Evolutionary conservation across 768 basidiomycete genomes (phyloP), one percentile per base, ranked within the genome.

Genomic region (Gelatoporia subvermispora): DNA sequence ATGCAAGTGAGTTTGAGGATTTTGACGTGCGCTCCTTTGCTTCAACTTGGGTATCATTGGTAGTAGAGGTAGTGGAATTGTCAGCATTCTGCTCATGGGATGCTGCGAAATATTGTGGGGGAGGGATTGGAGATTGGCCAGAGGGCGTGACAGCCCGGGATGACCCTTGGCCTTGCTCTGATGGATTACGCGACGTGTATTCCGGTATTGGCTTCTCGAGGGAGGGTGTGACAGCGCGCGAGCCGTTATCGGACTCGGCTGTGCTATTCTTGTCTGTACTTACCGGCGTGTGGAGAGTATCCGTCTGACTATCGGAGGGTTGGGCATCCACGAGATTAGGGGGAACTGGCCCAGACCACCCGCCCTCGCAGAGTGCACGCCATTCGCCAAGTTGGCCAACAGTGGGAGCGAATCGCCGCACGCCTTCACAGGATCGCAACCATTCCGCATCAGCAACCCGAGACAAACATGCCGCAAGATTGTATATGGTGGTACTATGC

Each of bases 391-490:
- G 70, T n/a, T 71, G 72, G 0, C 86, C 88, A 28, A 92, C 72
- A 11, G 74, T 75, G 0, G 85, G 81, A 13, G 84, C 75, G 55
- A 78, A 77, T 4, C 81, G 73, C 36, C 87, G 77, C 20, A 89
- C 76, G n/a, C 73, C 73, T 69, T 90, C 88, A 56, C 84, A 87
- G 11, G 77, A 67, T 34, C 80, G 79, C 20, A 76, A 60, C 88
- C 88, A 92, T 66, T 89, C 85, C 5, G 81, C 80, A 48, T 91
- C 87, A 1, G 86, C 87, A n/a, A 89, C 68, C 21, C 85, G 75
- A 8, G 84, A 73, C 17, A 91, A 68, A 49, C 73, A 76, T 0
- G 82, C 80, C 2, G 85, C 86, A 13, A 88, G 72, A 50, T 65
- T 75, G 43, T 78, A 81, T 2, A 80, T 82, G 0, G 78, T 77